Conservation (phyloP, 495 filamentous ascomycete genomes). For the Xylaria grammica region DNA sequence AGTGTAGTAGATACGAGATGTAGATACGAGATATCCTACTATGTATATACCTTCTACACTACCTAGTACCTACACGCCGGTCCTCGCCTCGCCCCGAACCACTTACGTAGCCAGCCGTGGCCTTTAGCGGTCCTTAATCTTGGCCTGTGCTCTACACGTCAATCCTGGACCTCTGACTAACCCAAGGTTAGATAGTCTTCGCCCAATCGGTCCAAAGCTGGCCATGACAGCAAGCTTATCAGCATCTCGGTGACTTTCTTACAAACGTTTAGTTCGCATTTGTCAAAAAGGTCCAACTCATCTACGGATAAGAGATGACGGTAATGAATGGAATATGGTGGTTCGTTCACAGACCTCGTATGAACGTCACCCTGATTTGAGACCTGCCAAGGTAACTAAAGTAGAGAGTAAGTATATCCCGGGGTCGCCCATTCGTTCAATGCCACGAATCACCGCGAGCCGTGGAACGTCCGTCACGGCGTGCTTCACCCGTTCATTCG, state of each 20-base stretch:
- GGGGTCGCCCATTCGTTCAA: background rate
- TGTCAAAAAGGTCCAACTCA: background rate
- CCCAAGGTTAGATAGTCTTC: no score
- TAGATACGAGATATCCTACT: no score
- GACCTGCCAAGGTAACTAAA: background rate
- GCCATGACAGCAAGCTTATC: background rate
- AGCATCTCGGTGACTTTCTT: background rate
- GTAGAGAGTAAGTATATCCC: background rate
- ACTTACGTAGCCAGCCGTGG: background rate
- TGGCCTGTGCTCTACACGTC: constrained; percentile 3
- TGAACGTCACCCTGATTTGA: background rate
- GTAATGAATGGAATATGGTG: background rate
- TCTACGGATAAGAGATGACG: background rate
- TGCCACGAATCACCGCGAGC: background rate
- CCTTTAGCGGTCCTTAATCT: constrained; percentile 6
- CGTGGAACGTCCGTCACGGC: constrained; percentile 1
- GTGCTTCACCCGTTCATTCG: background rate
- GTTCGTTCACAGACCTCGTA: background rate
- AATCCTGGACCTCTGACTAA: no score
- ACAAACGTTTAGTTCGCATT: no score
- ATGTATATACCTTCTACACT: no score
- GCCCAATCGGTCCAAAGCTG: no score
- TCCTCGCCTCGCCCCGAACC: background rate
- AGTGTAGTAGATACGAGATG: no score
- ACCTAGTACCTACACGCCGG: no score